Evolutionary conservation across 1,284 basidiomycete genomes (phyloP).

Genomic region (Cryptococcus hybrid): DNA sequence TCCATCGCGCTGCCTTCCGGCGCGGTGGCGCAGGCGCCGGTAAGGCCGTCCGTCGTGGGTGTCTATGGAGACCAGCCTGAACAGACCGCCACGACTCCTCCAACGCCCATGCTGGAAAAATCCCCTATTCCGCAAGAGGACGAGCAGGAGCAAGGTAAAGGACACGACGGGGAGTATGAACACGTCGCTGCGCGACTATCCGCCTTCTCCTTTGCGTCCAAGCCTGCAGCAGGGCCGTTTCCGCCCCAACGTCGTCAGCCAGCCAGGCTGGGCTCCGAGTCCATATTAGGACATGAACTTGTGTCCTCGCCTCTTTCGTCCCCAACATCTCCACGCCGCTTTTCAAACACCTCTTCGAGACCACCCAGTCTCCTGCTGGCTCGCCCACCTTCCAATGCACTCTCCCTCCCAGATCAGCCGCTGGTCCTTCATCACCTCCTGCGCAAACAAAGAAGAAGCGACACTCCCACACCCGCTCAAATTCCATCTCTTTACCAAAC

Average conservation of each 20-base stretch:
- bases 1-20: constrained; percentile 11
- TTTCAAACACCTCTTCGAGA: constrained; percentile 21
- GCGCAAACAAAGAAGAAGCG: constrained; percentile 30
- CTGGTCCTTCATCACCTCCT: constrained; percentile 24
- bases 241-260: constrained; percentile 15
- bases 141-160: neutral
- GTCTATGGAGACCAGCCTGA: constrained; percentile 14
- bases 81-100: constrained; percentile 35
- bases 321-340: constrained; percentile 13
- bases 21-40: neutral
- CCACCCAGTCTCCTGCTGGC: constrained; percentile 34
- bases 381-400: constrained; percentile 23
- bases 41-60: constrained; percentile 11
- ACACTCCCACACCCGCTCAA: constrained; percentile 47
- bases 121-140: too few species aligned
- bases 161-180: constrained; percentile 8
- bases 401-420: constrained; percentile 16
- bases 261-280: constrained; percentile 12
- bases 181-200: constrained; percentile 22
- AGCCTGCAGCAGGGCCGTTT: constrained; percentile 19
- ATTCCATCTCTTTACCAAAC: constrained; percentile 46
- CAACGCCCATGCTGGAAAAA: constrained; percentile 17
- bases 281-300: constrained; percentile 8
- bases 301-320: constrained; percentile 11
- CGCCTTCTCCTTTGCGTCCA: constrained; percentile 41